Evolutionary conservation across 1,284 basidiomycete genomes (phyloP).

Genomic region (Abortiporus biennis): DNA sequence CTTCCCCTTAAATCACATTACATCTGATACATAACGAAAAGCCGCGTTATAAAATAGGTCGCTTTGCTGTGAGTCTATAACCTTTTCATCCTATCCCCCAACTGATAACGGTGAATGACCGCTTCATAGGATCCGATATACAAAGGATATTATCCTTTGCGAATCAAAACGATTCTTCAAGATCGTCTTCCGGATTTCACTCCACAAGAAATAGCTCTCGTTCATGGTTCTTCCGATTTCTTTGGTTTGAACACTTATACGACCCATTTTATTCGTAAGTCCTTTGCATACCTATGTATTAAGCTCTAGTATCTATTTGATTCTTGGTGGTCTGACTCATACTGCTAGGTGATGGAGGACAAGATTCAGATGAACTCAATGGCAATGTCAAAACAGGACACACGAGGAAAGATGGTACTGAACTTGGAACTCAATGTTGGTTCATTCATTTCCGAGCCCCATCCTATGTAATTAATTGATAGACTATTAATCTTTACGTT

Average conservation of each 20-base stretch:
- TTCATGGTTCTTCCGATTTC: conserved; percentile 46
- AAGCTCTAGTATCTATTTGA: conserved; percentile 9
- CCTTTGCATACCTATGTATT: not conserved
- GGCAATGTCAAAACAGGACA: conserved; percentile 36
- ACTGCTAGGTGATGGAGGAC: conserved; percentile 21
- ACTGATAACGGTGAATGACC: not conserved
- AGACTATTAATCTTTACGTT: conserved; percentile 4
- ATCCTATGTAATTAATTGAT: conserved; percentile 3
- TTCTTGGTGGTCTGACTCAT: conserved; percentile 7
- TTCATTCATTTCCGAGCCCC: too few relatives aligned
- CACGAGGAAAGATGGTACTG: conserved; percentile 37
- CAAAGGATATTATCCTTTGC: conserved; percentile 41
- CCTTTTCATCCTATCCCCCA: not conserved
- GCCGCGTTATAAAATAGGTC: conserved; percentile 11
- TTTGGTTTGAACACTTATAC: conserved; percentile 46
- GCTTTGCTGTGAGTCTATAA: conserved; percentile 21
- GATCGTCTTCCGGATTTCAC: conserved; percentile 46
- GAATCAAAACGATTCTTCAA: conserved; percentile 36
- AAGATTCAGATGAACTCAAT: conserved; percentile 34
- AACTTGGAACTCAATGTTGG: conserved; percentile 61
- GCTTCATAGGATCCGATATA: conserved; percentile 38
- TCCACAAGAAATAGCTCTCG: conserved; percentile 36
- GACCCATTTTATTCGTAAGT: conserved; percentile 39
- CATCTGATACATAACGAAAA: not conserved
- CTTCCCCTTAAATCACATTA: too few relatives aligned